Evolutionary conservation across 2,329 filamentous ascomycete species (phyloP).

Genomic region (Eutypa lata): DNA sequence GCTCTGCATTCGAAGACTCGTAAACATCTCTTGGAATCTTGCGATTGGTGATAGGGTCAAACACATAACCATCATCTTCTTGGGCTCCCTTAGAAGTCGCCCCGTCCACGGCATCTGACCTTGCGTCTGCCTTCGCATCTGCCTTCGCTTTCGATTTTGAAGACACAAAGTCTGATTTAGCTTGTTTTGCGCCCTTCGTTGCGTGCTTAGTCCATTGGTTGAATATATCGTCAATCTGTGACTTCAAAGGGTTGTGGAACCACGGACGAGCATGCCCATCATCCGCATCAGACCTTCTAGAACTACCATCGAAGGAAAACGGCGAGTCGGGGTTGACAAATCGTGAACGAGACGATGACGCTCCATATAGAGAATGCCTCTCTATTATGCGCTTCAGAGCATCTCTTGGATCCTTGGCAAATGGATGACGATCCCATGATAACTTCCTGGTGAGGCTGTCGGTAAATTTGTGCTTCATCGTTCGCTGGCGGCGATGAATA

Average conservation of each 20-base stretch:
- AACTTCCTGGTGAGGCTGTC: conserved; percentile 42
- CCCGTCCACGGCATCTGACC: background rate
- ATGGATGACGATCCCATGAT: conserved; percentile 42
- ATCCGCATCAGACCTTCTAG: background rate
- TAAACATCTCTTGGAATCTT: conserved; percentile 35
- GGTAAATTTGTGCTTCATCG: conserved; percentile 42
- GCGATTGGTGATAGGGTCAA: conserved; percentile 60
- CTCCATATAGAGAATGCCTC: conserved; percentile 32
- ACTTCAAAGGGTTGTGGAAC: background rate
- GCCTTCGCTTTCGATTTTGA: background rate
- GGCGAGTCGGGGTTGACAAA: conserved; percentile 34
- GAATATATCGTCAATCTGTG: conserved; percentile 11
- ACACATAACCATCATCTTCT: conserved; percentile 35
- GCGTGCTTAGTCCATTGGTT: conserved; percentile 9
- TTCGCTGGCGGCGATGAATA: conserved; percentile 40
- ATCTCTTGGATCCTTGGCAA: conserved; percentile 32
- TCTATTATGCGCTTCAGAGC: conserved; percentile 40
- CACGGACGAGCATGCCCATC: background rate
- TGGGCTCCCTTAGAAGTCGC: conserved; percentile 1
- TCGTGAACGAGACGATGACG: conserved; percentile 24
- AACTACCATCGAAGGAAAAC: background rate
- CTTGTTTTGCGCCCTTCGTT: background rate
- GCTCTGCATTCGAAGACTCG: conserved; percentile 7
- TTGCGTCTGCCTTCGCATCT: conserved; percentile 1
- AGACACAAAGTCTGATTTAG: no score